Percentiles rank a stretch among this genome's conserved stretches.
Evolutionary conservation across 2,329 filamentous ascomycete species (phyloP).

Genomic region (Helicocarpus griseus): DNA sequence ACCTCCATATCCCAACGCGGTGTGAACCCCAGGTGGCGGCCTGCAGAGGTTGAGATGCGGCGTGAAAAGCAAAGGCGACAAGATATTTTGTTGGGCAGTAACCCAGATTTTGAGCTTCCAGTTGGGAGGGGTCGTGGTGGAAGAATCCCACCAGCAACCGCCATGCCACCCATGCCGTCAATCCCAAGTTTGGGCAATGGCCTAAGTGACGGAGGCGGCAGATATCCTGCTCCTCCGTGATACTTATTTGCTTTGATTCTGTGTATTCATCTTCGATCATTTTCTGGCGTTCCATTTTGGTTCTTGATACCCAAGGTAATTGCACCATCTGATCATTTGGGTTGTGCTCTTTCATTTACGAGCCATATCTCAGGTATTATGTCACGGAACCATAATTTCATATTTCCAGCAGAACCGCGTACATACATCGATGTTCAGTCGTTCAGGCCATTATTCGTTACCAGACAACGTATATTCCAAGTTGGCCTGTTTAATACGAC

Average conservation of each 20-base stretch:
- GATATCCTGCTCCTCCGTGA: constrained; percentile 5
- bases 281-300: background rate
- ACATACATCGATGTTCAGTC: background rate
- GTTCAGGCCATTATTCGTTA: background rate
- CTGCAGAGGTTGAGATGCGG: constrained; percentile 35
- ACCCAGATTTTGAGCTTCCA: constrained; percentile 71
- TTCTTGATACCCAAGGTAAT: background rate
- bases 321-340: background rate
- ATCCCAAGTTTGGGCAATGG: constrained; percentile 7
- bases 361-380: background rate
- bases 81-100: constrained; percentile 66
- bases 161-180: constrained; percentile 18
- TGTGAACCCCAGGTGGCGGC: constrained; percentile 75
- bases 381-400: background rate
- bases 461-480: background rate
- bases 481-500: background rate
- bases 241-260: background rate
- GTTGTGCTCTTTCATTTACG: background rate
- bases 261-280: background rate
- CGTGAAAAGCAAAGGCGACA: constrained; percentile 48
- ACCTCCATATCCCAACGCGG: constrained; percentile 84
- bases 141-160: constrained; percentile 1
- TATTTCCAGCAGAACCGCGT: background rate
- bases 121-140: constrained; percentile 30
- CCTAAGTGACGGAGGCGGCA: constrained; percentile 1